Evolutionary conservation across 768 basidiomycete genomes (phyloP).

Genomic region (Chalciporus sphaerocephalus): DNA sequence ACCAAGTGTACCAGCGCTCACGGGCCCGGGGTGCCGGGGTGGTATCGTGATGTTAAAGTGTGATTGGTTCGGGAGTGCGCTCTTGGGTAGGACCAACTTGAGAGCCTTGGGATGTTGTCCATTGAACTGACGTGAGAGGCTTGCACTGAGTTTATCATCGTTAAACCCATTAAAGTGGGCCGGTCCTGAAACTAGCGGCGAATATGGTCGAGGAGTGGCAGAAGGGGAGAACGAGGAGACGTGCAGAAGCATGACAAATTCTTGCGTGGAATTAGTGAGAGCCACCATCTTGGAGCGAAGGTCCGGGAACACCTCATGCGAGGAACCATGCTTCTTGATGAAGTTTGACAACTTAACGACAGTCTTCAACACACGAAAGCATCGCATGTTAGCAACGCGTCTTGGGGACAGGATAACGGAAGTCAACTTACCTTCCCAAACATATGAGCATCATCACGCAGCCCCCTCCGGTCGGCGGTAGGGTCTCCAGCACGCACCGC

Average conservation of each 20-base stretch:
- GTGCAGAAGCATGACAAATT: slow-evolving; percentile 81
- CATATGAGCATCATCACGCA: slow-evolving; percentile 73
- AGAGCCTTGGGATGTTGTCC: slow-evolving; percentile 44
- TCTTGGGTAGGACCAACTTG: slow-evolving; percentile 37
- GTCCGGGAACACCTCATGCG: slow-evolving; percentile 51
- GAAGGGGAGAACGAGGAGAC: slow-evolving; percentile 75
- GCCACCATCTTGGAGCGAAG: slow-evolving; percentile 69
- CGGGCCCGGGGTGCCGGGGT: slow-evolving; percentile 13
- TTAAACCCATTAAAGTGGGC: slow-evolving; percentile 19
- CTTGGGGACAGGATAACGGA: not conserved
- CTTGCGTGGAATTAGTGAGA: slow-evolving; percentile 80
- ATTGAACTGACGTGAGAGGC: slow-evolving; percentile 58
- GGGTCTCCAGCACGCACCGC: slow-evolving; percentile 54
- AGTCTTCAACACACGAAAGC: slow-evolving; percentile 39
- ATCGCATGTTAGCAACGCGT: slow-evolving; percentile 3
- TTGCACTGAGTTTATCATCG: slow-evolving; percentile 50
- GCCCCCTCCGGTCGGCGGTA: slow-evolving; percentile 51
- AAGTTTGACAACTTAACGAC: slow-evolving; percentile 74
- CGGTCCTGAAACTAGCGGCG: slow-evolving; percentile 46
- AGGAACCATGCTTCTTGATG: slow-evolving; percentile 59
- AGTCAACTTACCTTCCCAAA: slow-evolving; percentile 70
- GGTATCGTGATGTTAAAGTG: slow-evolving; percentile 40
- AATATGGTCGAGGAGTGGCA: slow-evolving; percentile 51
- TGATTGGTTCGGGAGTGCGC: slow-evolving; percentile 48
- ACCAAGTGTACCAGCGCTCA: slow-evolving; percentile 1